phyloP scores from a whole-genome alignment of 805 yeast species.

The Saccharomycopsis malanga region DNA sequence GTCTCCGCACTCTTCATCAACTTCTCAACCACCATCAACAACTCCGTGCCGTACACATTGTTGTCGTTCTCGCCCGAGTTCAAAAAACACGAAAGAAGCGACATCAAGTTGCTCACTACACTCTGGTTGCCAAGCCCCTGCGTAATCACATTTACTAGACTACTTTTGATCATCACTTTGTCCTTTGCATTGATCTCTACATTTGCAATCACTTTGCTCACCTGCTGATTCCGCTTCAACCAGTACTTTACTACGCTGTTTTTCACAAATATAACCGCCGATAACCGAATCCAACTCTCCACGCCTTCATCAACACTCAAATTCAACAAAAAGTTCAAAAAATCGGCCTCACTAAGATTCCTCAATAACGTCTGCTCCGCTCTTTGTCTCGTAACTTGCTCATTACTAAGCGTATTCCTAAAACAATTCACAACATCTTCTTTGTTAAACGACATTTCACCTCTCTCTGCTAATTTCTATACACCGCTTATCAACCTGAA shows the following conservation, averaged over 20 bases:
- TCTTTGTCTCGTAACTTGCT: constrained; percentile 7
- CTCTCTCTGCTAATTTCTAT: not conserved
- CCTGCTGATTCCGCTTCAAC: constrained; percentile 27
- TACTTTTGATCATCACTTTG: constrained; percentile 7
- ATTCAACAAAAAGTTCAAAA: constrained; percentile 37
- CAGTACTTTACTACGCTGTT: constrained; percentile 53
- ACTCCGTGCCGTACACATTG: constrained; percentile 15
- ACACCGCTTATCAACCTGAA: not conserved
- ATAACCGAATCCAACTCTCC: constrained; percentile 41
- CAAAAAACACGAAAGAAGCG: constrained; percentile 8
- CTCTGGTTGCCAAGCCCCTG: not conserved
- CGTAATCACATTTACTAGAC: constrained; percentile 8
- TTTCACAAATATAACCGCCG: constrained; percentile 64
- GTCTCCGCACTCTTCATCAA: constrained; percentile 27
- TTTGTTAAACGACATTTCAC: constrained; percentile 18
- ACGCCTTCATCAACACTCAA: constrained; percentile 40
- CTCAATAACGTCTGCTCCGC: constrained; percentile 13
- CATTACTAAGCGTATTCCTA: constrained; percentile 13
- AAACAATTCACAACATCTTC: constrained; percentile 15
- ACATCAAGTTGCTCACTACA: constrained; percentile 5
- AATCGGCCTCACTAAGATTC: constrained; percentile 6
- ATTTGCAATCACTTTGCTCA: constrained; percentile 3
- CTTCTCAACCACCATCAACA: constrained; percentile 9
- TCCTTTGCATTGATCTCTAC: constrained; percentile 10
- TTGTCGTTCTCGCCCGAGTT: constrained; percentile 9